Evolutionary conservation across 2,329 filamentous ascomycete species (phyloP).

Genomic region (Pochonia chlamydosporia): DNA sequence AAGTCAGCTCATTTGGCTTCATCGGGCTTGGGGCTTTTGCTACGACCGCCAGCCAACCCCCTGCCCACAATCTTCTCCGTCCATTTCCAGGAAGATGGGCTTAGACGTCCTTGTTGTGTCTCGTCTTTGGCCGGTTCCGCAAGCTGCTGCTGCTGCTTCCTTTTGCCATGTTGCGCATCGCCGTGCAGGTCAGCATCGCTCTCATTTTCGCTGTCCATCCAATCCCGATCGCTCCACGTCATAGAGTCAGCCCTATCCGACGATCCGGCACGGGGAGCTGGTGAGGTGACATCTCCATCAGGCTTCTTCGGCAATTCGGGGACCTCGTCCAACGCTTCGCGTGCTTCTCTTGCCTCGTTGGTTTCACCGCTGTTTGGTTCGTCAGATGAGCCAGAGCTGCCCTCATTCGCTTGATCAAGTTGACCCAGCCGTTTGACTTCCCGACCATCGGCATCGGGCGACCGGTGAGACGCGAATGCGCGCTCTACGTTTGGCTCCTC

Average conservation of each 20-base stretch:
- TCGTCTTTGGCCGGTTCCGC: slow-evolving; percentile 13
- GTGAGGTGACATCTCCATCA: slow-evolving; percentile 15
- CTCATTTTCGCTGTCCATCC: slow-evolving; percentile 47
- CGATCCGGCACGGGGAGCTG: slow-evolving; percentile 11
- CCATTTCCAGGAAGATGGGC: slow-evolving; percentile 41
- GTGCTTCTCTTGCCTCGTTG: slow-evolving; percentile 19
- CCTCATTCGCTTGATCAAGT: slow-evolving; percentile 10
- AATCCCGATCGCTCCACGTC: slow-evolving; percentile 62
- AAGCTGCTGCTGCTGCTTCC: background rate
- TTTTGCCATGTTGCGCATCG: slow-evolving; percentile 13
- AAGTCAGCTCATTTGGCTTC: background rate
- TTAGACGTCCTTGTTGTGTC: slow-evolving; percentile 10
- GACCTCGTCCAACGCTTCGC: slow-evolving; percentile 38
- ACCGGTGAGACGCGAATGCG: slow-evolving; percentile 53
- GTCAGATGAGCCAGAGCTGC: slow-evolving; percentile 19
- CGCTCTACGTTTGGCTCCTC: slow-evolving; percentile 62
- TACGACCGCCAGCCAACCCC: slow-evolving; percentile 18
- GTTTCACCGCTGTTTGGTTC: slow-evolving; percentile 8
- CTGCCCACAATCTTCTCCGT: slow-evolving; percentile 49
- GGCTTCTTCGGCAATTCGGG: slow-evolving; percentile 34
- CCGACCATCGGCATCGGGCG: slow-evolving; percentile 56
- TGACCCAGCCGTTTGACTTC: slow-evolving; percentile 47
- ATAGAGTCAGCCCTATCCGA: slow-evolving; percentile 43
- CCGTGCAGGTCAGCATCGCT: slow-evolving; percentile 26
- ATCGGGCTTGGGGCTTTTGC: slow-evolving; percentile 19